phyloP scores from a whole-genome alignment of 371 early-diverging fungal genomes.

The Parasitella parasitica region DNA sequence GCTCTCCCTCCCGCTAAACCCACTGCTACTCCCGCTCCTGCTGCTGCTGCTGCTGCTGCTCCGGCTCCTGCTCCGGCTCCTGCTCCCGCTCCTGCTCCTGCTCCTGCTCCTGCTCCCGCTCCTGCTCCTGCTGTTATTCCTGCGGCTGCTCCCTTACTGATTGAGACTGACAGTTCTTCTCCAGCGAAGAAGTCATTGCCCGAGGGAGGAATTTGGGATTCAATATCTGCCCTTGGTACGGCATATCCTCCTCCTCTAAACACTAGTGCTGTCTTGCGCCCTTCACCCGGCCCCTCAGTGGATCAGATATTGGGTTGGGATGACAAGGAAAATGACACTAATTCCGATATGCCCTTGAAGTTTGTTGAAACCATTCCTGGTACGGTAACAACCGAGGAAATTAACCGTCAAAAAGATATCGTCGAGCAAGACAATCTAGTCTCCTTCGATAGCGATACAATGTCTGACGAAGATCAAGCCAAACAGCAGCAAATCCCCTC shows the following conservation, averaged over 20 bases:
- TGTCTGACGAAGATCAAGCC: not conserved
- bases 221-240: not conserved
- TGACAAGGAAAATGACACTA: not conserved
- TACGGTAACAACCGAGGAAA: not conserved
- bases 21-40: not conserved
- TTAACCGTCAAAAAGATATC: not conserved
- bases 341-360: not conserved
- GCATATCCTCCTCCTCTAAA: not conserved
- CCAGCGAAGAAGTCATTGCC: not conserved
- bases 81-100: not conserved
- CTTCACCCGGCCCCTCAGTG: not conserved
- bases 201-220: constrained; percentile 4
- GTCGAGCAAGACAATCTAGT: not conserved
- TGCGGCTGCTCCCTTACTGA: not conserved
- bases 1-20: not conserved
- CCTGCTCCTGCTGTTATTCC: not conserved
- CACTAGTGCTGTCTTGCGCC: not conserved
- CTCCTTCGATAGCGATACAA: not conserved
- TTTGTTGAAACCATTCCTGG: not conserved
- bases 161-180: not conserved
- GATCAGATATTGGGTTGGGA: not conserved
- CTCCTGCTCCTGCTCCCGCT: not conserved
- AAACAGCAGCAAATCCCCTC: not conserved
- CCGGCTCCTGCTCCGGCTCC: not conserved
- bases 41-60: not conserved